phyloP scores from a whole-genome alignment of 2,329 filamentous ascomycete genomes.

The Phyllosticta citrichinensis region DNA sequence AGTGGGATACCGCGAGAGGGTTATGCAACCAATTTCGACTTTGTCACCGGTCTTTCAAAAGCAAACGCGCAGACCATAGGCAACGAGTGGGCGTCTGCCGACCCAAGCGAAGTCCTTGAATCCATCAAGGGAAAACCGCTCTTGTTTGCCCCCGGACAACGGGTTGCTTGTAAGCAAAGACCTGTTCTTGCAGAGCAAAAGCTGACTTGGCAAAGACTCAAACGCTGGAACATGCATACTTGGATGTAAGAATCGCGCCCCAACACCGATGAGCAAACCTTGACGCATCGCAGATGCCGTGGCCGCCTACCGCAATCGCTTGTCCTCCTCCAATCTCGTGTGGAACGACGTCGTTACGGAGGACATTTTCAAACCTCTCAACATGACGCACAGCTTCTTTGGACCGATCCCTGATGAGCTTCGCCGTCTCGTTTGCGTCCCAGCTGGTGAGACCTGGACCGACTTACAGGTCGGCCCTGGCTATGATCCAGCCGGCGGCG shows the following conservation, averaged over 20 bases:
- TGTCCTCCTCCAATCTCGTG: constrained; percentile 12
- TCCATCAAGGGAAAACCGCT: constrained; percentile 14
- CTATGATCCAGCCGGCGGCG: constrained; percentile 23
- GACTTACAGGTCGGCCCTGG: constrained; percentile 20
- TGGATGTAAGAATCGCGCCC: constrained; percentile 10
- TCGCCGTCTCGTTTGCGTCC: constrained; percentile 15
- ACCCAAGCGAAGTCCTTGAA: constrained; percentile 16
- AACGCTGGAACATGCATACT: constrained; percentile 22
- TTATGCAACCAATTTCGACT: constrained; percentile 23
- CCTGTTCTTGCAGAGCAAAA: background rate
- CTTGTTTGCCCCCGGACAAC: constrained; percentile 23
- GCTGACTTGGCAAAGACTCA: constrained; percentile 13
- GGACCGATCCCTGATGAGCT: constrained; percentile 16
- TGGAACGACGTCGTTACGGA: constrained; percentile 18
- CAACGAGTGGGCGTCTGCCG: constrained; percentile 17
- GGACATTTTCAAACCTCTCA: constrained; percentile 17
- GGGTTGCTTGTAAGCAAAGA: constrained; percentile 16
- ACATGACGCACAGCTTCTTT: constrained; percentile 22
- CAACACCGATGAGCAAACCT: background rate
- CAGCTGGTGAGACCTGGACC: constrained; percentile 20
- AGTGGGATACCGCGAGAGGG: constrained; percentile 21
- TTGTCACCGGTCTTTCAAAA: constrained; percentile 17
- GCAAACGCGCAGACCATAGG: constrained; percentile 20
- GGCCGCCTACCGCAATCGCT: constrained; percentile 18
- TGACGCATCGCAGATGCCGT: constrained; percentile 15